phyloP scores from a whole-genome alignment of 257 asterid species.

The Jacaranda copaia region DNA sequence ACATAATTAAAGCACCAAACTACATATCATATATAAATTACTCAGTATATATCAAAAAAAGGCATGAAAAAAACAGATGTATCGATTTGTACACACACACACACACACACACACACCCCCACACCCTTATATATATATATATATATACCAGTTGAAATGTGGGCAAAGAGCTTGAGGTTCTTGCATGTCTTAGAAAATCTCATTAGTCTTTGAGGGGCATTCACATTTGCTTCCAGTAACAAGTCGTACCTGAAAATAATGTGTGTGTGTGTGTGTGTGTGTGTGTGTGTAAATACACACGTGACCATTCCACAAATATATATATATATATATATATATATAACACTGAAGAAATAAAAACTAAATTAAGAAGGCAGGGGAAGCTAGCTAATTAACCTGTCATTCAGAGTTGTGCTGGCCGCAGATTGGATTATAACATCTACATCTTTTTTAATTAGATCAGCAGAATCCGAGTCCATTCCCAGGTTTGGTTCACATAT shows the following conservation, averaged over 20 bases:
- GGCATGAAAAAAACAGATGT: too few species aligned
- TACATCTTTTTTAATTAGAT: conserved; percentile 40
- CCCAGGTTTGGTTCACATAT: conserved; percentile 60
- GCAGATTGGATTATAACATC: conserved; percentile 56
- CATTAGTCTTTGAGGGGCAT: conserved; percentile 55
- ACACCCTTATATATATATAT: neutral
- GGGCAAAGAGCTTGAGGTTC: conserved; percentile 49
- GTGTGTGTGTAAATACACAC: too few species aligned
- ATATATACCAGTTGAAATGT: conserved; percentile 51
- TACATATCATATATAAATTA: neutral
- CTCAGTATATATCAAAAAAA: neutral
- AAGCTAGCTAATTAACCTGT: conserved; percentile 31
- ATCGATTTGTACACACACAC: too few species aligned
- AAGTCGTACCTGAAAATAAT: conserved; percentile 49
- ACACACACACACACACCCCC: too few species aligned
- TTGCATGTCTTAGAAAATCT: conserved; percentile 63
- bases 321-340: neutral
- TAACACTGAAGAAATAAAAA: neutral
- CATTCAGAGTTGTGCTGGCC: conserved; percentile 54
- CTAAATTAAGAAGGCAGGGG: neutral
- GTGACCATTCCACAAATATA: too few species aligned
- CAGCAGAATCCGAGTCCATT: conserved; percentile 43
- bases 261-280: too few species aligned
- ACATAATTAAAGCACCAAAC: neutral
- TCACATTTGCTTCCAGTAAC: conserved; percentile 48